Evolutionary conservation across 1,284 basidiomycete genomes (phyloP).

Genomic region (Farysia itapuensis): DNA sequence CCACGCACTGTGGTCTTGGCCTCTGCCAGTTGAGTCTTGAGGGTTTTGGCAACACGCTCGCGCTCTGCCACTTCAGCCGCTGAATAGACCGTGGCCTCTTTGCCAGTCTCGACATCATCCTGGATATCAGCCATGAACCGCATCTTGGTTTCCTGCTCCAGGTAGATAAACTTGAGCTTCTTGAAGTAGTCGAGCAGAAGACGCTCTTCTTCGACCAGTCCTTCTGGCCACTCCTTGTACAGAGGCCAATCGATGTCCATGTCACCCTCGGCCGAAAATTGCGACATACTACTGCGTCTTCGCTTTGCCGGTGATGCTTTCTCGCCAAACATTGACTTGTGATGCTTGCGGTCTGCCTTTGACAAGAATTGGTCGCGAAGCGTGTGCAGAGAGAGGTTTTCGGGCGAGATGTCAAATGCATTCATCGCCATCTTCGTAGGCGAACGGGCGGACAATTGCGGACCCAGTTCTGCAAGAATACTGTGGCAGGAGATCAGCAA

Average conservation of each 20-base stretch:
- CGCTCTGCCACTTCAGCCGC: constrained; percentile 46
- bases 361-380: constrained; percentile 34
- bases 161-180: constrained; percentile 55
- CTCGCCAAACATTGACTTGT: constrained; percentile 22
- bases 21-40: constrained; percentile 49
- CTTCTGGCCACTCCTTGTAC: constrained; percentile 48
- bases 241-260: constrained; percentile 50
- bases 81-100: constrained; percentile 50
- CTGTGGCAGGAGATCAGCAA: neutral
- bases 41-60: constrained; percentile 37
- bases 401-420: constrained; percentile 35
- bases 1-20: constrained; percentile 45
- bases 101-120: constrained; percentile 50
- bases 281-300: constrained; percentile 37
- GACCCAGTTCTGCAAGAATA: constrained; percentile 27
- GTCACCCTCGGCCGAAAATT: constrained; percentile 28
- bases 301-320: constrained; percentile 29
- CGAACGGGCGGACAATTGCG: constrained; percentile 28
- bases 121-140: constrained; percentile 51
- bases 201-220: constrained; percentile 44
- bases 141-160: constrained; percentile 55
- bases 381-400: constrained; percentile 33
- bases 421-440: constrained; percentile 25
- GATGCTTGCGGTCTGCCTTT: constrained; percentile 30
- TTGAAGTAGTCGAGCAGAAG: constrained; percentile 50